phyloP scores from a whole-genome alignment of 177 flowering plant species.

The Tripterygium wilfordii region DNA sequence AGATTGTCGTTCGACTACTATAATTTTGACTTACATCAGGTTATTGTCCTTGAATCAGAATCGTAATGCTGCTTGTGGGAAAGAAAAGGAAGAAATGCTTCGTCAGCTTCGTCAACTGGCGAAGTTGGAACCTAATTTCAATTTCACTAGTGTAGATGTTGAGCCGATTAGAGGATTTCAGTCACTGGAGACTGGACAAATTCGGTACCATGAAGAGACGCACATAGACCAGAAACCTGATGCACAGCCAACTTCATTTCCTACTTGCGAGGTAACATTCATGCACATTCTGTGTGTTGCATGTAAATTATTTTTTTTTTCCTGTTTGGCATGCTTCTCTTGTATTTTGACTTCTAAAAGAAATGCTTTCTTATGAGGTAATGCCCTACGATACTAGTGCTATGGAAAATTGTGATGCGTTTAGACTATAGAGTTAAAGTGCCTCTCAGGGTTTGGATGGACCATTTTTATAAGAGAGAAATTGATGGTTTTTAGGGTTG shows the following conservation, averaged over 20 bases:
- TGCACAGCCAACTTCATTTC: constrained; percentile 11
- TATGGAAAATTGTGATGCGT: too few species aligned
- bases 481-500: too few species aligned
- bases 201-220: too few species aligned
- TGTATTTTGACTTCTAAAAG: too few species aligned
- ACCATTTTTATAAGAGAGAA: too few species aligned
- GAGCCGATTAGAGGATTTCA: constrained; percentile 26
- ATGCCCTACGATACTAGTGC: too few species aligned
- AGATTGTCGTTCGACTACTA: neutral
- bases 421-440: too few species aligned
- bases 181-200: constrained; percentile 16
- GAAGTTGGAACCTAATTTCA: constrained; percentile 33
- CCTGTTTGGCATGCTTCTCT: too few species aligned
- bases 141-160: constrained; percentile 15
- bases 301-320: too few species aligned
- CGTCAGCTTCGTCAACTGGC: constrained; percentile 59
- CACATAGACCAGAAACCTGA: constrained; percentile 20
- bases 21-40: constrained; percentile 8
- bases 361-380: too few species aligned
- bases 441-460: too few species aligned
- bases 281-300: neutral
- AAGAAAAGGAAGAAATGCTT: constrained; percentile 60
- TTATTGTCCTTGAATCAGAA: constrained; percentile 39
- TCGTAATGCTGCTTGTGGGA: constrained; percentile 65
- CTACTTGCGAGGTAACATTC: constrained; percentile 35